Evolutionary conservation across 1,284 basidiomycete species (phyloP).

Genomic region (Trametes hirsuta): DNA sequence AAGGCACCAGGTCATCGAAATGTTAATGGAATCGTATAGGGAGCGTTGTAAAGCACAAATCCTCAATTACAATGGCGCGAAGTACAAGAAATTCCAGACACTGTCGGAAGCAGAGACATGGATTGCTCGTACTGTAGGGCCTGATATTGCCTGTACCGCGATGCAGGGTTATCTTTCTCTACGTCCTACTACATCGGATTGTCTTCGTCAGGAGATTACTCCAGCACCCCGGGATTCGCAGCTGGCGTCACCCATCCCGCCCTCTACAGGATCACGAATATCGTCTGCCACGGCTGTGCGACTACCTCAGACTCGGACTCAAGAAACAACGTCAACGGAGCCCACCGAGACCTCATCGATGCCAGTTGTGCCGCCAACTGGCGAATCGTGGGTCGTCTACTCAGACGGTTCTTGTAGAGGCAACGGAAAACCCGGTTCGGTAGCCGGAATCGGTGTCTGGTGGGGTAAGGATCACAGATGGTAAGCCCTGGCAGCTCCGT

Average conservation of each 20-base stretch:
- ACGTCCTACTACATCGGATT: neutral
- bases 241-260: too few relatives aligned
- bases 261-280: too few relatives aligned
- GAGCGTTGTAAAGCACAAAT: conserved; percentile 61
- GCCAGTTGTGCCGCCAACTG: neutral
- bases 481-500: conserved; percentile 37
- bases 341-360: too few relatives aligned
- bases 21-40: conserved; percentile 39
- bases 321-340: too few relatives aligned
- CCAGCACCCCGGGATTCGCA: too few relatives aligned
- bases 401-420: conserved; percentile 80
- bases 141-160: neutral
- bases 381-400: conserved; percentile 59
- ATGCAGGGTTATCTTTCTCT: neutral
- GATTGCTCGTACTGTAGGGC: conserved; percentile 13
- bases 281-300: too few relatives aligned
- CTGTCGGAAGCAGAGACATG: conserved; percentile 52
- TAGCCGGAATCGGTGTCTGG: conserved; percentile 80
- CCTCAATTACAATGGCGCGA: conserved; percentile 57
- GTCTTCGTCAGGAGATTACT: too few relatives aligned
- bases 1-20: too few relatives aligned
- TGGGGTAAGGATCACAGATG: conserved; percentile 67
- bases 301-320: too few relatives aligned
- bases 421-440: conserved; percentile 63
- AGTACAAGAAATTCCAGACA: conserved; percentile 64